These are phyloP conservation scores for Cyberlindnera maritima DNA, from an alignment of 805 yeast species.

Conservation along the genomic window DNA sequence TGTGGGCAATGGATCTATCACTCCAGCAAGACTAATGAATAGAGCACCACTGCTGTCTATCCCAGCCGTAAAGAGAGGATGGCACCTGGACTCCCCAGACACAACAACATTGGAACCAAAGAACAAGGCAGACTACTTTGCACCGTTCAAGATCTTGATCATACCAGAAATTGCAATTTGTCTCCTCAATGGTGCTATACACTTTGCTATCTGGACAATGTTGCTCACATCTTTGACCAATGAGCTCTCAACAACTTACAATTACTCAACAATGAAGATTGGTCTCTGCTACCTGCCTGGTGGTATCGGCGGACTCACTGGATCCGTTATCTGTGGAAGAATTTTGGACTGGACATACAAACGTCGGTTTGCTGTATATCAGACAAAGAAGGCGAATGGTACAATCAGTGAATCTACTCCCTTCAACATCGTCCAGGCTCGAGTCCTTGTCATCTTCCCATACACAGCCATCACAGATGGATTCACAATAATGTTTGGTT, in stretches of 20 bases:
- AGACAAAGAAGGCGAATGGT: constrained; percentile 23
- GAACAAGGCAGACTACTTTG: constrained; percentile 28
- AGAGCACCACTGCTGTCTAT: constrained; percentile 41
- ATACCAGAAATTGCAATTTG: constrained; percentile 45
- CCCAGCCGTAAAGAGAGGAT: constrained; percentile 15
- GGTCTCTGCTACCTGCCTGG: constrained; percentile 78
- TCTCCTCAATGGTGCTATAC: constrained; percentile 57
- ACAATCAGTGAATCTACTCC: constrained; percentile 24
- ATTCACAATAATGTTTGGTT: constrained; percentile 58
- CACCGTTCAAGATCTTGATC: constrained; percentile 43
- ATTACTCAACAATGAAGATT: constrained; percentile 50
- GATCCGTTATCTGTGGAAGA: constrained; percentile 59
- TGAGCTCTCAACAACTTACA: constrained; percentile 46
- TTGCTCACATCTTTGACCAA: constrained; percentile 65
- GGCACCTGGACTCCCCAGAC: constrained; percentile 32
- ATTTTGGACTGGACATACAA: constrained; percentile 41
- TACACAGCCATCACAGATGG: constrained; percentile 37
- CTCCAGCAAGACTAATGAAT: constrained; percentile 42
- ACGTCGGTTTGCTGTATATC: constrained; percentile 12
- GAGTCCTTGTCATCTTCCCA: constrained; percentile 49
- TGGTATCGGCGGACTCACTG: constrained; percentile 63
- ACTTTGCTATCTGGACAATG: constrained; percentile 70
- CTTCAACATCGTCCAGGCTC: constrained; percentile 54
- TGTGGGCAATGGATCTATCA: constrained; percentile 72
- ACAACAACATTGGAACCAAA: constrained; percentile 27